These are phyloP conservation scores for Gautieria morchelliformis DNA, from an alignment of 768 basidiomycete genomes.

Conservation along the genomic window DNA sequence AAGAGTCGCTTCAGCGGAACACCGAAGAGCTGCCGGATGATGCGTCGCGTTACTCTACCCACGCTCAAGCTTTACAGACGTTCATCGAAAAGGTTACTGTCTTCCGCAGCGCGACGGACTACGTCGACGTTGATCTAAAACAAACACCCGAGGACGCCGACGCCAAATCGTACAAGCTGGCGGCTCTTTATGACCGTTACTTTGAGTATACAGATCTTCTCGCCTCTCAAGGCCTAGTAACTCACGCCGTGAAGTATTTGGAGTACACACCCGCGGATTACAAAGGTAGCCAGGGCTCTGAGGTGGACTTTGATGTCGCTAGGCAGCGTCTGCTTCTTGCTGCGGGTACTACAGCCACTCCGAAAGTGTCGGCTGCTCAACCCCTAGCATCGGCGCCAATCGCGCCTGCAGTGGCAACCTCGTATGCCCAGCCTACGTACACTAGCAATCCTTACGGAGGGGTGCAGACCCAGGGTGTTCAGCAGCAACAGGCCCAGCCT, in stretches of 20 bases:
- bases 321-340: constrained; percentile 38
- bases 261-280: constrained; percentile 74
- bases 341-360: constrained; percentile 18
- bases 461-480: constrained; percentile 2
- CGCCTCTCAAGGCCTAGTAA: constrained; percentile 80
- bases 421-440: constrained; percentile 13
- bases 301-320: constrained; percentile 31
- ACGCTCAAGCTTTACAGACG: constrained; percentile 79
- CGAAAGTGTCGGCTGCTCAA: constrained; percentile 11
- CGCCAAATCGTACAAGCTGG: constrained; percentile 69
- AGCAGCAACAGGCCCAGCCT: background rate
- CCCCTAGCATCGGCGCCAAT: constrained; percentile 17
- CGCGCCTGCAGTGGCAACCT: constrained; percentile 9
- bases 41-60: constrained; percentile 62
- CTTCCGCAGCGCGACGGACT: constrained; percentile 80
- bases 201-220: constrained; percentile 93
- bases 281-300: constrained; percentile 41
- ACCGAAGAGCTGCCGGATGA: constrained; percentile 24
- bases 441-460: constrained; percentile 9
- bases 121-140: constrained; percentile 63
- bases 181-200: constrained; percentile 83
- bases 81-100: constrained; percentile 96
- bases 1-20: constrained; percentile 35
- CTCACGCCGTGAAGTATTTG: constrained; percentile 73
- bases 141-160: constrained; percentile 31